phyloP scores from a whole-genome alignment of 352 stramenopile species.

The Pythium sukuiense region DNA sequence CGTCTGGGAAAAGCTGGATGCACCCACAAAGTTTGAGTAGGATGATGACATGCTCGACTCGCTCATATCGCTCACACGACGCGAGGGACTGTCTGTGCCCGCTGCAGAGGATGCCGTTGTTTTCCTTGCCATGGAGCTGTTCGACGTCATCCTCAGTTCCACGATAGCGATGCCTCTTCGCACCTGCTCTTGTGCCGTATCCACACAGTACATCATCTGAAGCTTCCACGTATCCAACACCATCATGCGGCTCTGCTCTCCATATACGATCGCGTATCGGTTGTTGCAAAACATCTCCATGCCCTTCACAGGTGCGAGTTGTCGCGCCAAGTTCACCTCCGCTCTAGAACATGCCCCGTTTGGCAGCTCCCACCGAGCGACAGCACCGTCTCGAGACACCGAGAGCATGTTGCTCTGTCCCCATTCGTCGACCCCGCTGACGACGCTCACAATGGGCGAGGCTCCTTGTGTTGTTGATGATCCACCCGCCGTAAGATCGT shows the following conservation, averaged over 20 bases:
- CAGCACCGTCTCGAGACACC: constrained; percentile 46
- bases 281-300: constrained; percentile 77
- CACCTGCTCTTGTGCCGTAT: constrained; percentile 81
- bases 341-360: constrained; percentile 63
- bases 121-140: not conserved
- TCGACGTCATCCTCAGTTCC: constrained; percentile 43
- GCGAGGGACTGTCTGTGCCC: constrained; percentile 14
- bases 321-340: constrained; percentile 48
- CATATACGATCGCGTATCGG: constrained; percentile 69
- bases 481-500: constrained; percentile 9
- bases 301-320: constrained; percentile 62
- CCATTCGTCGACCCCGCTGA: constrained; percentile 77
- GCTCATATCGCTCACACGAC: constrained; percentile 14
- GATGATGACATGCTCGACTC: not conserved
- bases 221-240: constrained; percentile 80
- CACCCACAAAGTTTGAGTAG: constrained; percentile 19
- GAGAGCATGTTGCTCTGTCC: constrained; percentile 73
- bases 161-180: constrained; percentile 63
- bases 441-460: constrained; percentile 53
- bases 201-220: constrained; percentile 63
- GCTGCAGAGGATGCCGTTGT: constrained; percentile 19
- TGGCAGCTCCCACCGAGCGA: constrained; percentile 67
- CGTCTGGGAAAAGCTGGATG: not conserved
- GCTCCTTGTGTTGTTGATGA: not conserved
- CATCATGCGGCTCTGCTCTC: constrained; percentile 72